Percentiles rank a stretch among this genome's conserved stretches.
Evolutionary conservation across 2,329 filamentous ascomycete species (phyloP).

Genomic region (Chaetomium globosum): DNA sequence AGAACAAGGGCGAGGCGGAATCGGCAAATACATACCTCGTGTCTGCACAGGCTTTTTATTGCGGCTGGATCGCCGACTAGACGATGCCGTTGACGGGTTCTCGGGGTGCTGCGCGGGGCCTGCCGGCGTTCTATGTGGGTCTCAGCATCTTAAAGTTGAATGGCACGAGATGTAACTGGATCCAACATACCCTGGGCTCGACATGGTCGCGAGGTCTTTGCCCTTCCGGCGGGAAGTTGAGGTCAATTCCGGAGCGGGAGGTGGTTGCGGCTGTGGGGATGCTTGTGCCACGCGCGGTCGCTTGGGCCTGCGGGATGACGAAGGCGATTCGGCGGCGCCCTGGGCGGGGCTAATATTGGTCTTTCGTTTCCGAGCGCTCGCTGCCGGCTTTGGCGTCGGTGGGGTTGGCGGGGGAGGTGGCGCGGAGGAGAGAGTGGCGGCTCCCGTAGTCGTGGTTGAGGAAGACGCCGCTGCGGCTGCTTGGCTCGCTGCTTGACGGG

Average conservation of each 20-base stretch:
- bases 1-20: neutral
- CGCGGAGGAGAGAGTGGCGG: conserved; percentile 46
- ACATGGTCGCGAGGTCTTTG: conserved; percentile 68
- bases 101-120: conserved; percentile 66
- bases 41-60: conserved; percentile 65
- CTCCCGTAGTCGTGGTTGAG: conserved; percentile 44
- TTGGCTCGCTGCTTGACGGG: conserved; percentile 78
- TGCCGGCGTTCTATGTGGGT: conserved; percentile 43
- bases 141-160: conserved; percentile 27
- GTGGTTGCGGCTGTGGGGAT: conserved; percentile 41
- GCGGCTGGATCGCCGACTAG: conserved; percentile 72
- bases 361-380: conserved; percentile 75
- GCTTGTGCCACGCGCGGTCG: conserved; percentile 66
- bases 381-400: conserved; percentile 44
- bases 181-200: conserved; percentile 65
- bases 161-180: conserved; percentile 6
- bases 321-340: conserved; percentile 36
- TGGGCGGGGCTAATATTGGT: conserved; percentile 53
- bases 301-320: conserved; percentile 65
- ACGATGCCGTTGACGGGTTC: conserved; percentile 61
- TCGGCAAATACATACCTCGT: conserved; percentile 43
- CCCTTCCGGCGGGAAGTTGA: conserved; percentile 57
- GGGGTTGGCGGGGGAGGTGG: conserved; percentile 47
- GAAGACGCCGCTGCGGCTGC: conserved; percentile 47
- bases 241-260: conserved; percentile 43